Evolutionary conservation across 306 rosid species (phyloP).

Genomic region (Hippophae gyantsensis): DNA sequence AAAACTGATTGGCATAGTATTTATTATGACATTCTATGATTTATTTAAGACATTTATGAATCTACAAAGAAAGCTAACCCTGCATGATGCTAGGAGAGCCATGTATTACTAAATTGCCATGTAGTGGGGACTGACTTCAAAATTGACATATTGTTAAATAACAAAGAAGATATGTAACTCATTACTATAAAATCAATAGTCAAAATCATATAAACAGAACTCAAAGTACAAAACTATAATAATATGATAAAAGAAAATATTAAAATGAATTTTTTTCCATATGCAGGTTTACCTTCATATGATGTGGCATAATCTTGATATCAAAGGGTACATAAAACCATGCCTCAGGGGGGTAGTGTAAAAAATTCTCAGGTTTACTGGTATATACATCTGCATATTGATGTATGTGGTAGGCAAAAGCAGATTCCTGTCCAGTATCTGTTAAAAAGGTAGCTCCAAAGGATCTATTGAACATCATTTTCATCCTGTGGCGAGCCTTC

Average conservation of each 20-base stretch:
- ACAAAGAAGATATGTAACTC: too few relatives aligned
- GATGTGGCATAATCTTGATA: conserved; percentile 96
- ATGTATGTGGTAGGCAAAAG: conserved; percentile 88
- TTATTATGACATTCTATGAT: too few relatives aligned
- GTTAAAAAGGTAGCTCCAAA: conserved; percentile 91
- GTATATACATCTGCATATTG: conserved; percentile 98
- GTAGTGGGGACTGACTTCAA: too few relatives aligned
- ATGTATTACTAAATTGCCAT: too few relatives aligned
- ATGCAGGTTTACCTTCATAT: conserved; percentile 59
- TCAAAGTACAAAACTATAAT: not conserved
- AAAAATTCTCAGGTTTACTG: conserved; percentile 93
- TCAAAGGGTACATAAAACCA: conserved; percentile 92
- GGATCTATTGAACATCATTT: conserved; percentile 63
- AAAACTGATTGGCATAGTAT: too few relatives aligned
- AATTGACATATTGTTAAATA: too few relatives aligned
- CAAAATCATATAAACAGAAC: too few relatives aligned
- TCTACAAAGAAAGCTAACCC: too few relatives aligned
- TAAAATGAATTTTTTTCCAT: not conserved
- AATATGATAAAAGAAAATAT: not conserved
- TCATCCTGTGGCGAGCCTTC: conserved; percentile 61
- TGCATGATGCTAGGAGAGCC: too few relatives aligned
- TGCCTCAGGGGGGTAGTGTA: conserved; percentile 71
- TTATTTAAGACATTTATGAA: too few relatives aligned
- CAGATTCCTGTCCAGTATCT: conserved; percentile 92
- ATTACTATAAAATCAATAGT: too few relatives aligned